A percentile compares a stretch with the other conserved stretches of the same genome.
Evolutionary conservation across 2,329 filamentous ascomycete genomes (phyloP).

Genomic region (Arthrobotrys pseudoclavata): DNA sequence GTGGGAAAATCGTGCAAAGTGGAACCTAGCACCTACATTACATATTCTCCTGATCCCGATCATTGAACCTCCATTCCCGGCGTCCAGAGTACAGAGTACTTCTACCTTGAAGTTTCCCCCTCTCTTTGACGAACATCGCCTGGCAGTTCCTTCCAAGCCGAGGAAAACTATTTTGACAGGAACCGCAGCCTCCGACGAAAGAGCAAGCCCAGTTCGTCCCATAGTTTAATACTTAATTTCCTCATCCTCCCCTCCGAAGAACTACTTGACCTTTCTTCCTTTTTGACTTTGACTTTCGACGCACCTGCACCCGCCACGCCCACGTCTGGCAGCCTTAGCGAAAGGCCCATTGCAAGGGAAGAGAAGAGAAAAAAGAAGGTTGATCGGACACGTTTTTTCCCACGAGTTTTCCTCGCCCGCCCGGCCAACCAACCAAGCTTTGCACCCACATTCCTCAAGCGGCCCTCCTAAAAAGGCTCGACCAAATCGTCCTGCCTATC

Average conservation of each 20-base stretch:
- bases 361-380: slow-evolving; percentile 34
- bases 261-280: not conserved
- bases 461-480: slow-evolving; percentile 49
- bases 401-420: slow-evolving; percentile 44
- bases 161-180: slow-evolving; percentile 44
- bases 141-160: slow-evolving; percentile 55
- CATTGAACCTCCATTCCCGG: slow-evolving; percentile 60
- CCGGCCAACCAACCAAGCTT: slow-evolving; percentile 47
- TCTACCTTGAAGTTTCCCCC: slow-evolving; percentile 38
- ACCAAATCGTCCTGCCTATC: slow-evolving; percentile 20
- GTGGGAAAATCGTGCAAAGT: slow-evolving; percentile 60
- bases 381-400: slow-evolving; percentile 60
- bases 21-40: slow-evolving; percentile 43
- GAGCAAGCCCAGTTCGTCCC: slow-evolving; percentile 34
- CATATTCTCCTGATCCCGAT: slow-evolving; percentile 58
- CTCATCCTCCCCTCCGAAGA: slow-evolving; percentile 10
- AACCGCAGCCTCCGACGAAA: slow-evolving; percentile 20
- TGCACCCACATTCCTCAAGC: slow-evolving; percentile 59
- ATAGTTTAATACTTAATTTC: slow-evolving; percentile 32
- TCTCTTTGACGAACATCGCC: slow-evolving; percentile 41
- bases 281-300: slow-evolving; percentile 33
- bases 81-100: slow-evolving; percentile 53
- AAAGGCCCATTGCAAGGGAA: slow-evolving; percentile 38
- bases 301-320: slow-evolving; percentile 47
- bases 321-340: slow-evolving; percentile 57